Base-by-base conservation (phyloP, 371 early-diverging fungal genomes). In the Blakeslea trispora region DNA sequence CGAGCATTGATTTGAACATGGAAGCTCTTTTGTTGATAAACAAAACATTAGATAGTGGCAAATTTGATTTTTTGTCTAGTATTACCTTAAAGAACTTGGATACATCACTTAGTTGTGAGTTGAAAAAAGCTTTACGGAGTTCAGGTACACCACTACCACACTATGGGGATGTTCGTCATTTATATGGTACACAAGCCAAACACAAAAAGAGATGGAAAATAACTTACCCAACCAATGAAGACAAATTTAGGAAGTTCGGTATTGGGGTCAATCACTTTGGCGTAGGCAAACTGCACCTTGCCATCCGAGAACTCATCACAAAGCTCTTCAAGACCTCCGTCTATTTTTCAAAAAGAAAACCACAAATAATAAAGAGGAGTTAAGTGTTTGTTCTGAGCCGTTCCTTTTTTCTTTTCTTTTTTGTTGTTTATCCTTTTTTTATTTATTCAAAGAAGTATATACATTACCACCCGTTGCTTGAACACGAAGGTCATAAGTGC, bases 141-240 rank as follows among this genome's bases (percentile, higher is more conserved):
- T 93, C 94, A 7, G 95, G 96, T 8, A 96, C 97, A 53, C 96
- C 96, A 45, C 90, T 92, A 5, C 97, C 97, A 66, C 96, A 95
- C 91, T 92, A 63, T 32, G 8, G 48, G 0, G 10, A 54, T 18
- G 45, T 39, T 17, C 22, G n/a, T 52, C 24, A 46, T 3, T 15
- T 21, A 5, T n/a, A n/a, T 28, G 13, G 22, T 24, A 24, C 21
- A 45, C 5, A 47, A 47, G 45, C 39, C 18, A 37, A 37, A 61
- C 40, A 23, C 11, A 14, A 15, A 43, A 31, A 2, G 28, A 23
- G 7, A 14, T 45, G 13, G 4, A 3, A 6, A 45, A n/a, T 9
- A 14, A 47, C 46, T 62, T 81, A 91, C 91, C 95, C 95, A 97
- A n/a, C 86, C 90, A 59, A 97, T 87, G 61, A 97, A 85, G 43